Base-by-base conservation (phyloP, 2,329 filamentous ascomycete genomes). In the Falciphora oryzae region DNA sequence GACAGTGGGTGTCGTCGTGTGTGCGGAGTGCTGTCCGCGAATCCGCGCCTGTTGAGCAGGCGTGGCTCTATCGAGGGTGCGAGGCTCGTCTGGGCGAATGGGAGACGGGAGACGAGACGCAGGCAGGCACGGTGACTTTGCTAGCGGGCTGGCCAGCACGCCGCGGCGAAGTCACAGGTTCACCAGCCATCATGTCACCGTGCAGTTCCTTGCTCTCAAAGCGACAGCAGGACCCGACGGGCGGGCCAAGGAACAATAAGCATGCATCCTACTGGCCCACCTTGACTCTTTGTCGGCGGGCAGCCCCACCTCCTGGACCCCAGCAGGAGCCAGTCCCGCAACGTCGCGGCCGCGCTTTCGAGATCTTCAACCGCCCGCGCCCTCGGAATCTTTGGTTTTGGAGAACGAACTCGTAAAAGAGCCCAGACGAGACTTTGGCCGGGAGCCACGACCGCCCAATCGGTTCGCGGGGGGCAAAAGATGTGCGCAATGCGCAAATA, bases 261-360 rank as follows among this genome's bases (percentile, higher is more conserved):
- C 44, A 25, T 53, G 44, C 44, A 53, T 53, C 44, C 44, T 25
- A n/a, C 10, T n/a, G 44, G 44, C 44, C 44, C 44, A 53, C 44
- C 44, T 53, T 53, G 44, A 53, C 44, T 53, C 44, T 25, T 53
- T n/a, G 44, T 25, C 18, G 44, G 32, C 16, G 7, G 18, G 44
- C 22, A 25, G 44, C 44, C 38, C 44, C 44, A 53, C 44, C 44
- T 53, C 44, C 44, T 53, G 3, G 44, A 53, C 44, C 44, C 44
- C 44, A 53, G 44, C 44, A 53, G 44, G 44, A 53, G 44, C 44
- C 44, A 53, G 44, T 53, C 44, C 44, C 44, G 44, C 44, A 53
- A 6, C 22, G 18, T 6, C 18, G 44, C 44, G 44, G 44, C 3
- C 14, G 44, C 44, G n/a, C 44, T 25, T 53, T 53, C 18, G 44